Evolutionary conservation across 1,139 yeast species (phyloP).

Genomic region (Magnusiomyces ingens): DNA sequence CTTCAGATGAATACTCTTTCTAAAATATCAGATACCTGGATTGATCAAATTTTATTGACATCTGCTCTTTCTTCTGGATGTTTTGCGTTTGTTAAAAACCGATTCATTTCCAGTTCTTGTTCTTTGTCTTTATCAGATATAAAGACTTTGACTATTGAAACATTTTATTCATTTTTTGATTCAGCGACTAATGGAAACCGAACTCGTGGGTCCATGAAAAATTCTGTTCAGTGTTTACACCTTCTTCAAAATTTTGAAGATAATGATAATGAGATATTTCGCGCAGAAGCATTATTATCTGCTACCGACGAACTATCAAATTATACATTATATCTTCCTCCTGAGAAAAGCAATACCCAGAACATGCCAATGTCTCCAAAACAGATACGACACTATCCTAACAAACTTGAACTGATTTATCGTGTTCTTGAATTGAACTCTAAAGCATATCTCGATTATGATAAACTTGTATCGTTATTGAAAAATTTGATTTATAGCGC

Average conservation of each 20-base stretch:
- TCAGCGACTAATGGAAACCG: constrained; percentile 30
- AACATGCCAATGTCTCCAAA: constrained; percentile 6
- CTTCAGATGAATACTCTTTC: constrained; percentile 16
- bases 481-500: constrained; percentile 20
- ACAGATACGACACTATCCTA: constrained; percentile 21
- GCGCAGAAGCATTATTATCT: constrained; percentile 19
- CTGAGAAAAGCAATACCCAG: constrained; percentile 14
- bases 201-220: constrained; percentile 28
- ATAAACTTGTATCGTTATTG: constrained; percentile 25
- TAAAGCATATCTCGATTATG: constrained; percentile 27
- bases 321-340: constrained; percentile 27
- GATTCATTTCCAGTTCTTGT: constrained; percentile 8
- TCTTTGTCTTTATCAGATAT: constrained; percentile 2
- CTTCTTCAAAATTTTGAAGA: constrained; percentile 13
- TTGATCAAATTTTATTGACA: constrained; percentile 19
- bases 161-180: constrained; percentile 28
- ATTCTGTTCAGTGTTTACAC: constrained; percentile 25
- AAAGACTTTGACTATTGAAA: constrained; percentile 15
- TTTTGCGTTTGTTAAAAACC: constrained; percentile 21
- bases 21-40: constrained; percentile 17
- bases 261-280: constrained; percentile 4
- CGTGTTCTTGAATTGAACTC: constrained; percentile 29
- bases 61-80: constrained; percentile 10
- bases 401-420: constrained; percentile 28
- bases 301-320: constrained; percentile 28